Evolutionary conservation across 306 rosid species (phyloP).

Genomic region (Sesbania bispinosa): DNA sequence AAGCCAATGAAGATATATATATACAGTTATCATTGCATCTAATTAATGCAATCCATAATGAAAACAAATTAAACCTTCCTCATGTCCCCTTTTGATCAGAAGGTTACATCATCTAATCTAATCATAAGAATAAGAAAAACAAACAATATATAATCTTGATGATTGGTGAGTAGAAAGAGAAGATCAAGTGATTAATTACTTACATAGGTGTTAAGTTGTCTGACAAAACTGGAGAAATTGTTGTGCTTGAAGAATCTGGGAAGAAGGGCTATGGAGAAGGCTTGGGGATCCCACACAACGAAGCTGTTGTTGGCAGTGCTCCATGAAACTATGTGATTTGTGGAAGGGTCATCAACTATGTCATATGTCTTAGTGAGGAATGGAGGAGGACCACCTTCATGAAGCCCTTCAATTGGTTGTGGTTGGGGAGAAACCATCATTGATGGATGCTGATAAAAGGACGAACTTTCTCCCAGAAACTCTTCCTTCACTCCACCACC

Average conservation of each 20-base stretch:
- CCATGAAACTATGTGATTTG: slow-evolving; percentile 78
- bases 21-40: background rate
- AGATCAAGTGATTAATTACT: slow-evolving; percentile 31
- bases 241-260: slow-evolving; percentile 90
- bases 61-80: background rate
- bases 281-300: slow-evolving; percentile 80
- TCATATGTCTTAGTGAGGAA: slow-evolving; percentile 87
- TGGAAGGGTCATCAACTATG: slow-evolving; percentile 64
- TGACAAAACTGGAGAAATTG: slow-evolving; percentile 92
- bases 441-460: slow-evolving; percentile 4
- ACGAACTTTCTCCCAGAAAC: slow-evolving; percentile 33
- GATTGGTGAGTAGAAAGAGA: background rate
- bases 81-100: background rate
- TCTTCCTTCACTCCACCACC: slow-evolving; percentile 42
- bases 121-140: background rate
- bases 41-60: background rate
- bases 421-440: slow-evolving; percentile 38
- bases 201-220: slow-evolving; percentile 95
- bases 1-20: slow-evolving; percentile 15
- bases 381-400: slow-evolving; percentile 76
- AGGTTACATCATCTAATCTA: background rate
- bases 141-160: background rate
- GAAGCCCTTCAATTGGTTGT: slow-evolving; percentile 66
- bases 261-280: slow-evolving; percentile 58
- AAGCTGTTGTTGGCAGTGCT: slow-evolving; percentile 74